These are phyloP conservation scores for Backusella macrospora DNA, from an alignment of 192 early-diverging fungal genomes.

Conservation along the genomic window DNA sequence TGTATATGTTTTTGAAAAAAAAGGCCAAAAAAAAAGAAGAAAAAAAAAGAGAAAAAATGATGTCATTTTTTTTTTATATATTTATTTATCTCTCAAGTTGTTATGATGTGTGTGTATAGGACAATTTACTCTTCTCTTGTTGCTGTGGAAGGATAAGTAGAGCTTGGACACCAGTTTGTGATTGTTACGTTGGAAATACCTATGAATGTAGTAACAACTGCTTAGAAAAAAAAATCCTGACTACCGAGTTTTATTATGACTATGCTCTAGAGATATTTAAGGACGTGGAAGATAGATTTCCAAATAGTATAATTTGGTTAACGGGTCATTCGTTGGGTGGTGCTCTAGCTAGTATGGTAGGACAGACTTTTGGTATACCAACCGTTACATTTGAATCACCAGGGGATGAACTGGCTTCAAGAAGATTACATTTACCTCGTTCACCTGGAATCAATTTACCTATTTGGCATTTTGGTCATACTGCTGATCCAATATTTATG, in stretches of 20 bases:
- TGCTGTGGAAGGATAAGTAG: slow-evolving; percentile 92
- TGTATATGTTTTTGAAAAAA: neutral
- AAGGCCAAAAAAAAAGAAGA: too few relatives aligned
- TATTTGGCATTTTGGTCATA: slow-evolving; percentile 91
- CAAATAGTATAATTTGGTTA: slow-evolving; percentile 73
- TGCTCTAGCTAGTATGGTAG: slow-evolving; percentile 72
- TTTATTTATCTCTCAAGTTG: neutral
- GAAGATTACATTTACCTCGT: slow-evolving; percentile 74
- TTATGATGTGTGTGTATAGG: slow-evolving; percentile 44
- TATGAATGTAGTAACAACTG: slow-evolving; percentile 65
- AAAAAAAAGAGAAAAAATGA: neutral
- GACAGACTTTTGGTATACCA: slow-evolving; percentile 82
- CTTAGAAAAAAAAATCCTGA: slow-evolving; percentile 54
- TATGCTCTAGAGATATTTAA: slow-evolving; percentile 64
- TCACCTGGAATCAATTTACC: slow-evolving; percentile 60
- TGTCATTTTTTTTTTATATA: neutral
- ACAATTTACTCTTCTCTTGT: slow-evolving; percentile 95
- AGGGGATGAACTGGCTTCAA: slow-evolving; percentile 78
- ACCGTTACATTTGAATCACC: slow-evolving; percentile 83
- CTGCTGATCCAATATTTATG: slow-evolving; percentile 88
- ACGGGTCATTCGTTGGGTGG: slow-evolving; percentile 86
- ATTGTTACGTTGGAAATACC: slow-evolving; percentile 65
- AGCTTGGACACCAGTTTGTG: slow-evolving; percentile 85
- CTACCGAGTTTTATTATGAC: slow-evolving; percentile 61
- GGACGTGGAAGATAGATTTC: slow-evolving; percentile 70